phyloP scores from a whole-genome alignment of 257 asterid genomes.

The Buddleja alternifolia region DNA sequence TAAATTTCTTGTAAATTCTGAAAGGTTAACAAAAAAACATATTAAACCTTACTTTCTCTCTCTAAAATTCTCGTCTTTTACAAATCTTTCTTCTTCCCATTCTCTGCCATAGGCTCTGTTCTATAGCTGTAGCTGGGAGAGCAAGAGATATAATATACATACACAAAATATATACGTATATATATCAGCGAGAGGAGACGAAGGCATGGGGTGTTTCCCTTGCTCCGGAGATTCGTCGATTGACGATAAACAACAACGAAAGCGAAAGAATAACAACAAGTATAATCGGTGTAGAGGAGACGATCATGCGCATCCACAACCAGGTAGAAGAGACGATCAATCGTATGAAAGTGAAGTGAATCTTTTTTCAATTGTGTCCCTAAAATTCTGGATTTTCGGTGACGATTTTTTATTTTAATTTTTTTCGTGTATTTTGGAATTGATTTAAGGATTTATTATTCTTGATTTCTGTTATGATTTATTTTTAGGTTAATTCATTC shows the following conservation, averaged over 20 bases:
- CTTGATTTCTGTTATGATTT: constrained; percentile 23
- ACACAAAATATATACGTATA: not conserved
- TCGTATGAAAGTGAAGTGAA: not conserved
- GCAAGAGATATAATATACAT: constrained; percentile 26
- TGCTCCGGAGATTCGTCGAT: constrained; percentile 64
- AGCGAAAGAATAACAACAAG: constrained; percentile 19
- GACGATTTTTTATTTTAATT: not conserved
- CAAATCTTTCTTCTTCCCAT: constrained; percentile 19
- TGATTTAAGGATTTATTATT: not conserved
- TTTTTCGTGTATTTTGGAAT: constrained; percentile 9
- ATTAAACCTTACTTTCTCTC: constrained; percentile 24
- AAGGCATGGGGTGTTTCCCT: constrained; percentile 75
- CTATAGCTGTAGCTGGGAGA: constrained; percentile 27
- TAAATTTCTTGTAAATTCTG: too few relatives aligned
- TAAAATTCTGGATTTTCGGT: constrained; percentile 14
- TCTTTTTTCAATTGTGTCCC: not conserved
- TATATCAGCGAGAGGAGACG: constrained; percentile 6
- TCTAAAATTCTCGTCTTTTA: constrained; percentile 17
- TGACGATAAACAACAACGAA: constrained; percentile 42
- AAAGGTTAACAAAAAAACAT: too few relatives aligned
- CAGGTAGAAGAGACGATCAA: constrained; percentile 38
- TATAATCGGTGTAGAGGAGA: constrained; percentile 34
- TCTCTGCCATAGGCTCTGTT: constrained; percentile 25
- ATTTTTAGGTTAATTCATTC: not conserved
- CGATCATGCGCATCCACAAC: constrained; percentile 40